These are phyloP conservation scores for Ceratocystis destructans DNA, from an alignment of 2,329 filamentous ascomycete species.

Conservation along the genomic window DNA sequence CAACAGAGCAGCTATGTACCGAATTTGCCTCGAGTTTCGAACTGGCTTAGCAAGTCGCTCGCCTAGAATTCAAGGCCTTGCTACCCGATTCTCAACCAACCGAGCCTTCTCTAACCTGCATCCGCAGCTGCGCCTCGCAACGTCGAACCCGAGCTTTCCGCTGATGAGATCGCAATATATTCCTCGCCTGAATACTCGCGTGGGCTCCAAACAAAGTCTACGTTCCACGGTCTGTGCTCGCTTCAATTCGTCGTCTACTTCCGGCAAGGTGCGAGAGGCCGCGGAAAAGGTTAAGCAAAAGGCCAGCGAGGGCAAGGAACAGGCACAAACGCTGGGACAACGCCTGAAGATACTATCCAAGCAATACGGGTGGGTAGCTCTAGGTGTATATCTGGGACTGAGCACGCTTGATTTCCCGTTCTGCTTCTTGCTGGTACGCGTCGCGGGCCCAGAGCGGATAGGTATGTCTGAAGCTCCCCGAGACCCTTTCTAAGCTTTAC, in stretches of 20 bases:
- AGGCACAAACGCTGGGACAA: slow-evolving; percentile 42
- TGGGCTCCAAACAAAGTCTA: not conserved
- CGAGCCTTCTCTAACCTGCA: slow-evolving; percentile 3
- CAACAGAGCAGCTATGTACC: slow-evolving; percentile 1
- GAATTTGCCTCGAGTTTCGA: slow-evolving; percentile 5
- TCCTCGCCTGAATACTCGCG: not conserved
- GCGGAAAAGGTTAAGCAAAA: slow-evolving; percentile 15
- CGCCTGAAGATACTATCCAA: slow-evolving; percentile 70
- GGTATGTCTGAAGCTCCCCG: slow-evolving; percentile 32
- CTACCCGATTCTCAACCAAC: not conserved
- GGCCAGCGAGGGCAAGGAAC: slow-evolving; percentile 13
- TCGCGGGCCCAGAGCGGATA: slow-evolving; percentile 74
- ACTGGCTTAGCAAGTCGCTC: not conserved
- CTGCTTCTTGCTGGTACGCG: slow-evolving; percentile 76
- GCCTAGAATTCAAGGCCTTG: slow-evolving; percentile 1
- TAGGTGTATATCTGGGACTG: slow-evolving; percentile 78
- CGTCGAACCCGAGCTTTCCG: not conserved
- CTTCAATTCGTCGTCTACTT: slow-evolving; percentile 9
- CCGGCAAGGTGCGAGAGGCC: slow-evolving; percentile 11
- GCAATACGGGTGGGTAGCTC: slow-evolving; percentile 86
- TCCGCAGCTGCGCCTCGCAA: not conserved
- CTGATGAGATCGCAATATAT: not conserved
- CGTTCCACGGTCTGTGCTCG: not conserved
- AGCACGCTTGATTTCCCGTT: slow-evolving; percentile 86
- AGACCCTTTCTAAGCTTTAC: not conserved